Evolutionary conservation across 306 rosid species (phyloP).

Genomic region (Corylus americana): DNA sequence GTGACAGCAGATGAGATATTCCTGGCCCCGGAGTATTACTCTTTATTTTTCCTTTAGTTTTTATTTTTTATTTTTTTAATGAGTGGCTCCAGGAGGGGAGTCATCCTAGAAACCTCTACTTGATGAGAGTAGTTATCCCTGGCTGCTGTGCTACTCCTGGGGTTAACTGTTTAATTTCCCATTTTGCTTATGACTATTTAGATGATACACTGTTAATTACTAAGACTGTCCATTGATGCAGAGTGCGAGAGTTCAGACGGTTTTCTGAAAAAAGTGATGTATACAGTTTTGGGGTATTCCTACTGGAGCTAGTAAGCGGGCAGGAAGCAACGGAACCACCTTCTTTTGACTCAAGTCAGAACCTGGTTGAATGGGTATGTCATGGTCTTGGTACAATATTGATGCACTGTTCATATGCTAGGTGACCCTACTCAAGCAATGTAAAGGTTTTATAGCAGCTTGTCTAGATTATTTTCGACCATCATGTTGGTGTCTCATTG

Average conservation of each 20-base stretch:
- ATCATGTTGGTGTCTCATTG: background rate
- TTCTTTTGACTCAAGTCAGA: constrained; percentile 42
- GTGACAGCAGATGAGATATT: constrained; percentile 65
- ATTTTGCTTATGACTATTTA: constrained; percentile 2
- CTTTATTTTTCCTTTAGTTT: constrained; percentile 19
- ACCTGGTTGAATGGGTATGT: constrained; percentile 74
- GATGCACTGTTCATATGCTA: background rate
- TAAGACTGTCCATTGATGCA: constrained; percentile 39
- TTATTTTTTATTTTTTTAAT: background rate
- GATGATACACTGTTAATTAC: constrained; percentile 12
- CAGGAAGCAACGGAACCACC: constrained; percentile 62
- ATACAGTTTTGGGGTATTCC: constrained; percentile 85
- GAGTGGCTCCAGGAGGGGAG: background rate
- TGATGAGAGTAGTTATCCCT: background rate
- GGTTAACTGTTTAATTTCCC: background rate
- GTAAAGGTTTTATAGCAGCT: background rate
- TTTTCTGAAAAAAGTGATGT: constrained; percentile 91
- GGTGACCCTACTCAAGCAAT: background rate
- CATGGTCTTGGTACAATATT: constrained; percentile 1
- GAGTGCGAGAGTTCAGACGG: constrained; percentile 81
- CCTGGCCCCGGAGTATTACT: constrained; percentile 78
- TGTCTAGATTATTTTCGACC: background rate
- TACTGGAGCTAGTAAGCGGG: constrained; percentile 79
- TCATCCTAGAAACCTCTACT: background rate
- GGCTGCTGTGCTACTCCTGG: background rate